Base-by-base conservation (phyloP, 441 rosid species). In the Manihot esculenta region DNA sequence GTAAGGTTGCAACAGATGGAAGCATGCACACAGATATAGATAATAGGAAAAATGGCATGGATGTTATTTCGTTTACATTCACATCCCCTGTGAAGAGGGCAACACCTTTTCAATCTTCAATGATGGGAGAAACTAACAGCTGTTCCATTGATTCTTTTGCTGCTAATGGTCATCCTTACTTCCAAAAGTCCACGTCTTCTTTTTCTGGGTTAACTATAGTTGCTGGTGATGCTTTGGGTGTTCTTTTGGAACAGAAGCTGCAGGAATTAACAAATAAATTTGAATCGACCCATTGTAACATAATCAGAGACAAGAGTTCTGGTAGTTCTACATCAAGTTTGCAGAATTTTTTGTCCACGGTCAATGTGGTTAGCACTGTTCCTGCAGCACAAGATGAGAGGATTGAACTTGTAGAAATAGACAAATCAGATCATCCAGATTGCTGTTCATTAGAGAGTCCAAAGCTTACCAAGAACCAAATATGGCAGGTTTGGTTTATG, bases 21-120 rank as follows among this genome's bases (percentile, higher is more conserved):
- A 30, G 55, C 65, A 30, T 56, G 74, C 84, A 80, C 35, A 20
- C 62, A 68, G 69, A 69, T 14, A 45, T 71, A 57, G 80, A 73
- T 56, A 82, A 81, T 69, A 64, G 68, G 56, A 85, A 86, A 78
- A 82, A 78, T 62, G 83, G 85, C 63, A 83, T 79, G 83, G 96
- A 95, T 83, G 89, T 95, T 74, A 84, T 95, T 72, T 95, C 97
- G 9, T 95, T 95, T 78, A 95, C 95, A 30, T 95, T 95, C 77
- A 82, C 96, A 10, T 86, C 99, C 62, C 98, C 99, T 7, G 82
- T 95, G 47, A 84, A 74, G 68, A 84, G 84, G 69, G 35, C 84
- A 45, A 26, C 69, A 53, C 71, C 81, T 21, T 4, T 75, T 7
- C 74, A 67, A 66, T 71, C 79, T 18, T 78, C 81, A 62, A 56